Conservation (phyloP, 345 rosid species). For the Acer saccharum region DNA sequence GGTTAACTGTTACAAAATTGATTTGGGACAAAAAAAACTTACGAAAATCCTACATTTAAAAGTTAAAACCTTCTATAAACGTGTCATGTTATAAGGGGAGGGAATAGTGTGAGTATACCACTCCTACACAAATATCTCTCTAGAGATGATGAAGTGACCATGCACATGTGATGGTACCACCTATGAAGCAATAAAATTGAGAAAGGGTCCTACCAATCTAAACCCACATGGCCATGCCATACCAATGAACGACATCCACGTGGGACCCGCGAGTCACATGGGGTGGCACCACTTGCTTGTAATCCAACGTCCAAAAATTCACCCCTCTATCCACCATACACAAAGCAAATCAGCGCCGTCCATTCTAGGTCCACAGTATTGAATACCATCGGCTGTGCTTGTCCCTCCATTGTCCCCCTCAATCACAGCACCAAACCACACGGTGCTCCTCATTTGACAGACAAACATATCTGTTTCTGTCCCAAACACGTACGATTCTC, state of each 20-base stretch:
- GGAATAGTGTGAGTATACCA: no score
- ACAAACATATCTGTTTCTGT: conserved; percentile 40
- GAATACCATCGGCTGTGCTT: conserved; percentile 33
- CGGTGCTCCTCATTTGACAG: conserved; percentile 40
- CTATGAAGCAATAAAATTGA: conserved; percentile 4
- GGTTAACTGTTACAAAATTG: no score
- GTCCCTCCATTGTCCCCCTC: conserved; percentile 54
- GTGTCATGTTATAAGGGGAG: no score
- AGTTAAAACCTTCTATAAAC: no score
- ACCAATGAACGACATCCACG: conserved; percentile 33
- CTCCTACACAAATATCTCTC: background rate
- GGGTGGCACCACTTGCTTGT: conserved; percentile 15
- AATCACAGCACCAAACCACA: conserved; percentile 27
- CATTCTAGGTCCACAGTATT: conserved; percentile 34
- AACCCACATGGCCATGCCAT: conserved; percentile 30
- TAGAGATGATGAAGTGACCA: background rate
- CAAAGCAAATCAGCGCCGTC: conserved; percentile 29
- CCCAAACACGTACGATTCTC: background rate
- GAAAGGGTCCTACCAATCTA: conserved; percentile 19
- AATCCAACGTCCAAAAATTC: conserved; percentile 37
- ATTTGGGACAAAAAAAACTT: no score
- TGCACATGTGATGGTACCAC: conserved; percentile 20
- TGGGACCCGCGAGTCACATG: conserved; percentile 41
- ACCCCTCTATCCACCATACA: background rate
- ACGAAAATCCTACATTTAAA: no score